Base-by-base conservation (phyloP, 1,139 yeast genomes). In the Sugiyamaella xylanicola region DNA sequence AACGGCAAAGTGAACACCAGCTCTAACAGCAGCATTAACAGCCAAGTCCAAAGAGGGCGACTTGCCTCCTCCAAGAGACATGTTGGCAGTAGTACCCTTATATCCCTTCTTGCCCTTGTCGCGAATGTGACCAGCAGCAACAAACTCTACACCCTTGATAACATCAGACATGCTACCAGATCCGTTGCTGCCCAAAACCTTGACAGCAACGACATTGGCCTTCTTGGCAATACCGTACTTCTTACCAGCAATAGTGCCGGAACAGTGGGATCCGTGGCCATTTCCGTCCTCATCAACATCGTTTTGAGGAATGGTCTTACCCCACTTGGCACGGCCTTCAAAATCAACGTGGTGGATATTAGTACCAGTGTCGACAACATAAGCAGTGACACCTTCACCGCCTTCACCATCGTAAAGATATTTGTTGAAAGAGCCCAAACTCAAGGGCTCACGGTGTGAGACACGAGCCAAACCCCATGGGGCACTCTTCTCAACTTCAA, bases 391-490 rank as follows among this genome's bases (percentile, higher is more conserved):
- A 70, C 96, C 98, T 67, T 84, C 82, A 65, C 98, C 98, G 59
- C 89, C 97, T 55, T 83, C 86, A 63, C 78, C 79, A 68, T 91
- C 96, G 73, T 81, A 90, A 61, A 88, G 76, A 75, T 92, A 92
- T 75, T 88, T 87, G 82, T 88, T 90, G 79, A 87, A 89, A 53
- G 90, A 79, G 60, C 87, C 87, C 63, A 90, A 80, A 59, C 84
- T 82, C 68, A 90, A 79, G 32, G 85, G 80, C 60, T 87, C 82
- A 72, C 97, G 86, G 77, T 92, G 97, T 51, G 97, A 89, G 59
- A 92, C 83, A 77, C 99, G 85, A 48, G 98, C 95, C 65, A 92
- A 81, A 67, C 97, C 97, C 98, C 97, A 91, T 56, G 97, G 96
- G 48, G 96, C 93, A 63, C 90, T 90, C 67, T 84, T 84, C 77